Conservation (phyloP, 306 rosid genomes). For the Lathyrus oleraceus region DNA sequence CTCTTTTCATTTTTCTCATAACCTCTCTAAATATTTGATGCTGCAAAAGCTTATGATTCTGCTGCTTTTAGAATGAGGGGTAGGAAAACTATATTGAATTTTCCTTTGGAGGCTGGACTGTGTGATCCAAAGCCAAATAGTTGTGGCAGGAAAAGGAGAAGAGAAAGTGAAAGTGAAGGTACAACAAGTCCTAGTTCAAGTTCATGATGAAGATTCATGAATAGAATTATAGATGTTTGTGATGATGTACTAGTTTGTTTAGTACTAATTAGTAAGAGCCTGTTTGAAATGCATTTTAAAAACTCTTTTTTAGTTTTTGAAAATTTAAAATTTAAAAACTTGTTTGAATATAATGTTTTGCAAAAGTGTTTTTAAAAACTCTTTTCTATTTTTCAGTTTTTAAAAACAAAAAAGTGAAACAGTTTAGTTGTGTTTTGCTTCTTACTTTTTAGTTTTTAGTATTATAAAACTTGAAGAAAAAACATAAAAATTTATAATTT, state of each 20-base stretch:
- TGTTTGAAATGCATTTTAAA: too few relatives aligned
- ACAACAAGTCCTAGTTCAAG: slow-evolving; percentile 1
- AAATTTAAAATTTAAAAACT: too few relatives aligned
- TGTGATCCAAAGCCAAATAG: slow-evolving; percentile 42
- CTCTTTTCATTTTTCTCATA: too few relatives aligned
- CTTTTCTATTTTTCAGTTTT: too few relatives aligned
- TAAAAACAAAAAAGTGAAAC: too few relatives aligned
- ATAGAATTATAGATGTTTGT: not conserved
- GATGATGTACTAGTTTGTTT: slow-evolving; percentile 1
- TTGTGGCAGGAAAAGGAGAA: slow-evolving; percentile 55
- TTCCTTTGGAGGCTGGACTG: slow-evolving; percentile 72
- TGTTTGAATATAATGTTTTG: too few relatives aligned
- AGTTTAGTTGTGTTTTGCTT: too few relatives aligned
- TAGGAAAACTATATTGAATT: slow-evolving; percentile 71
- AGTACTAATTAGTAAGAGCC: not conserved
- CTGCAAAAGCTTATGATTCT: slow-evolving; percentile 83
- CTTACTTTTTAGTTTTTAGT: too few relatives aligned
- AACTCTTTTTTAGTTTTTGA: too few relatives aligned
- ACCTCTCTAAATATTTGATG: slow-evolving; percentile 42
- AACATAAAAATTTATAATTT: too few relatives aligned
- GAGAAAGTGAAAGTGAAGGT: slow-evolving; percentile 24
- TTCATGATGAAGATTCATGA: slow-evolving; percentile 13
- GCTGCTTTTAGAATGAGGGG: slow-evolving; percentile 92
- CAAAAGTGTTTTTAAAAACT: too few relatives aligned
- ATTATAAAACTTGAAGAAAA: too few relatives aligned